Evolutionary conservation across 768 basidiomycete species (phyloP).

Genomic region (Boletus tylopilopsis): DNA sequence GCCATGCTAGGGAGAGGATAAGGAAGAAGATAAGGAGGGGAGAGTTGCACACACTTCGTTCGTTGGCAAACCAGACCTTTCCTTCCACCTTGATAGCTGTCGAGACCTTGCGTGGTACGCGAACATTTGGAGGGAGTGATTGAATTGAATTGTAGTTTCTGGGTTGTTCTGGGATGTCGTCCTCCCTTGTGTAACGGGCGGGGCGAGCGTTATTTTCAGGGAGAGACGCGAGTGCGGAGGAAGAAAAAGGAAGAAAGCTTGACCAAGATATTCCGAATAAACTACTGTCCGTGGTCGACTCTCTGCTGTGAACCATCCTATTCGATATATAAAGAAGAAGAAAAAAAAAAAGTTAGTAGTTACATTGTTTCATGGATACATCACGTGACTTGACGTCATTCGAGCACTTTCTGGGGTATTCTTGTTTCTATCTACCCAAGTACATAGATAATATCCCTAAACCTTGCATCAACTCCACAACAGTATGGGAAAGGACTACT

Average conservation of each 20-base stretch:
- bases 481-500: conserved; percentile 71
- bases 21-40: not conserved
- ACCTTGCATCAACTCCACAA: too few relatives aligned
- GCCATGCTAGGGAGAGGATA: conserved; percentile 62
- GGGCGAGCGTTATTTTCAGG: conserved; percentile 38
- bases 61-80: conserved; percentile 98
- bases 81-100: conserved; percentile 85
- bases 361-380: too few relatives aligned
- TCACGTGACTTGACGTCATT: conserved; percentile 30
- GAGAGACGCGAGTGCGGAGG: conserved; percentile 51
- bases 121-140: conserved; percentile 55
- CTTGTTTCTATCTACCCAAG: too few relatives aligned
- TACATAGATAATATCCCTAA: too few relatives aligned
- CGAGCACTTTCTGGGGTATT: conserved; percentile 33
- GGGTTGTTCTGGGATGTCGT: conserved; percentile 67
- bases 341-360: too few relatives aligned
- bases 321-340: not conserved
- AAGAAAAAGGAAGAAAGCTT: conserved; percentile 67
- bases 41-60: conserved; percentile 58
- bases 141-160: conserved; percentile 77
- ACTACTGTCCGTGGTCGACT: not conserved
- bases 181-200: conserved; percentile 60
- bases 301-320: conserved; percentile 17
- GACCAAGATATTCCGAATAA: conserved; percentile 59
- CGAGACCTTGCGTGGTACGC: conserved; percentile 78